Evolutionary conservation across 345 rosid species (phyloP).

Genomic region (Cardiospermum halicacabum): DNA sequence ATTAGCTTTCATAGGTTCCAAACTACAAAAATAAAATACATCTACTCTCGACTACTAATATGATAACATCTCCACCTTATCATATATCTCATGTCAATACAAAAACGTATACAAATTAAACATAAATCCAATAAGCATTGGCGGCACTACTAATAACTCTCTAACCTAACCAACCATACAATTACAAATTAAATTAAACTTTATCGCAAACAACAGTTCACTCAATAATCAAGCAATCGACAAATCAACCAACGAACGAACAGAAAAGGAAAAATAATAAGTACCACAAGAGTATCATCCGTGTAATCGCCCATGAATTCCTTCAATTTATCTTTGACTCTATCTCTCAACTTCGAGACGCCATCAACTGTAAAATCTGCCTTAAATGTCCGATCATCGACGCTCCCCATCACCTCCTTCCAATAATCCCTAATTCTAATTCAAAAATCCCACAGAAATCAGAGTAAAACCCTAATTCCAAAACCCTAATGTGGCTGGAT

Average conservation of each 20-base stretch:
- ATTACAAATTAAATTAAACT: neutral
- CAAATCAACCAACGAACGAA: neutral
- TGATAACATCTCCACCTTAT: neutral
- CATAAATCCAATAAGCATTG: neutral
- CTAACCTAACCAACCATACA: neutral
- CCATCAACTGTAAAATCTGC: constrained; percentile 73
- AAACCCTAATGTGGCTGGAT: neutral
- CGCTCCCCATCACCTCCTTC: constrained; percentile 50
- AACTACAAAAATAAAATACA: neutral
- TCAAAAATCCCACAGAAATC: neutral
- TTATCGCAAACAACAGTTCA: neutral
- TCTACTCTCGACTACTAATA: neutral
- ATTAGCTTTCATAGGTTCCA: neutral
- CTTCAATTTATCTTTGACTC: constrained; percentile 72
- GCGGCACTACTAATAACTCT: too few species aligned
- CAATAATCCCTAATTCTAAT: constrained; percentile 28
- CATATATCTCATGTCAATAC: too few species aligned
- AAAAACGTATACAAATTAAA: neutral
- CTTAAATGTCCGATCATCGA: constrained; percentile 73
- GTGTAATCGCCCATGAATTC: constrained; percentile 98
- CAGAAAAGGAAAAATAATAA: neutral
- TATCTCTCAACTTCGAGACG: constrained; percentile 58
- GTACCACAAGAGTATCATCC: constrained; percentile 95
- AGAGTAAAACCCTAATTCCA: neutral
- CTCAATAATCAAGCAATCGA: neutral